Base-by-base conservation (phyloP, 2,329 filamentous ascomycete genomes). In the Trichoderma sp. region DNA sequence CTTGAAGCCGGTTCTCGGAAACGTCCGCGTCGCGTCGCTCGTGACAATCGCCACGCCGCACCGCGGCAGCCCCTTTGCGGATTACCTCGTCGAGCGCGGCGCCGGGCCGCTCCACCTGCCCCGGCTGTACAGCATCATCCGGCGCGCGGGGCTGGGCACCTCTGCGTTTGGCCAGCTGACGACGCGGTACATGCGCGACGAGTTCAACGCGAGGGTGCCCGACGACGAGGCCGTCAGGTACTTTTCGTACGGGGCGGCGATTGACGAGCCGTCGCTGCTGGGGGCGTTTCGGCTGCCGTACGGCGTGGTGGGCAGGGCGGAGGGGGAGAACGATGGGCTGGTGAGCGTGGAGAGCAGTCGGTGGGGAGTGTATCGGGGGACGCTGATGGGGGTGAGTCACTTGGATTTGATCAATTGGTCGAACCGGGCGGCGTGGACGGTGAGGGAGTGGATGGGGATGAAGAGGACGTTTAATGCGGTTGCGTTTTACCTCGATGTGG, bases 351-450 rank as follows among this genome's bases (percentile, higher is more conserved):
- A 81, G 62, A 90, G 88, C 74, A 85, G 86, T 57, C 81, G 81
- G 70, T 91, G 88, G 88, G 89, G 89, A 7, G 82, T 81, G 11
- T 91, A 91, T 76, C 86, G 88, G 74, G 89, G 89, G 4, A 91
- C 89, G 1, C 76, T 91, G 68, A 78, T 89, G 5, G 84, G 82
- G 1, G 88, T 90, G 7, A 89, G 85, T 73, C 89, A 91, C 74
- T 77, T 91, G 31, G 88, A 90, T 73, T 77, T 91, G 65, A 91
- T 91, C 72, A 91, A 91, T 77, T 91, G 89, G 89, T 88, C 85
- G 40, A 91, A 91, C 71, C 80, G 86, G 70, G 71, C 90, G 43
- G 81, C 82, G 61, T 90, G 85, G 83, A 83, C 83, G 52, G 74
- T 87, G 53, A 79, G 90, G 60, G 74, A 83, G 68, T 81, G 81